Base-by-base conservation (phyloP, 2,329 filamentous ascomycete genomes). In the Penicillium sumatraense region DNA sequence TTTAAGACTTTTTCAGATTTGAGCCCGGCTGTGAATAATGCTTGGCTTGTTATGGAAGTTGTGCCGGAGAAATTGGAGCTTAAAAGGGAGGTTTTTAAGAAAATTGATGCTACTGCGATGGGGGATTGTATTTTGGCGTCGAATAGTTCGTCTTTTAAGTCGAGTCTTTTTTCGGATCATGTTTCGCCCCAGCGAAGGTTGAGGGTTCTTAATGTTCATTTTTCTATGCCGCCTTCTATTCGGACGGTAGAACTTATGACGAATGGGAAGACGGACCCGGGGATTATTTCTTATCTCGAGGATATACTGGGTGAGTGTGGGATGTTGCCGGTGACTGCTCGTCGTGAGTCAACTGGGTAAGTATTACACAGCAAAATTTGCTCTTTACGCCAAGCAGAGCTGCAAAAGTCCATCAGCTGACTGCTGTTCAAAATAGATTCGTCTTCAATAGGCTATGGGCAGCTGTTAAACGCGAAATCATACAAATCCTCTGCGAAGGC, bases 371-470 rank as follows among this genome's bases (percentile, higher is more conserved):
- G n/a, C n/a, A n/a, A n/a, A n/a, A n/a, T n/a, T n/a, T n/a, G n/a
- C n/a, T n/a, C n/a, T n/a, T 33, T 38, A 31, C 40, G 1, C 21
- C n/a, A 10, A 20, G 18, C 14, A 14, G 11, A 5, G 20, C 16
- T 11, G 4, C 11, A 16, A 24, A 36, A 14, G 4, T 35, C 31
- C 31, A 13, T 18, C 23, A 13, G 2, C 26, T 31, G 7, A 20
- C 6, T 18, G 5, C 6, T 21, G 5, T 36, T 18, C 13, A 21
- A 3, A n/a, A 31, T 33, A 68, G 66, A 3, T 80, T 84, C 64
- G 77, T 85, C 31, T 81, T 83, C 62, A 84, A 84, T 49, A 77
- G 82, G 1, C 65, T 84, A 0, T 85, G 82, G 82, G 82, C 82
- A 0, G 81, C 81, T 0, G 72, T 85, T 41, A 84, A 84, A 68